These are phyloP conservation scores for Colletotrichum scovillei DNA, from an alignment of 2,329 filamentous ascomycete species.

Conservation along the genomic window DNA sequence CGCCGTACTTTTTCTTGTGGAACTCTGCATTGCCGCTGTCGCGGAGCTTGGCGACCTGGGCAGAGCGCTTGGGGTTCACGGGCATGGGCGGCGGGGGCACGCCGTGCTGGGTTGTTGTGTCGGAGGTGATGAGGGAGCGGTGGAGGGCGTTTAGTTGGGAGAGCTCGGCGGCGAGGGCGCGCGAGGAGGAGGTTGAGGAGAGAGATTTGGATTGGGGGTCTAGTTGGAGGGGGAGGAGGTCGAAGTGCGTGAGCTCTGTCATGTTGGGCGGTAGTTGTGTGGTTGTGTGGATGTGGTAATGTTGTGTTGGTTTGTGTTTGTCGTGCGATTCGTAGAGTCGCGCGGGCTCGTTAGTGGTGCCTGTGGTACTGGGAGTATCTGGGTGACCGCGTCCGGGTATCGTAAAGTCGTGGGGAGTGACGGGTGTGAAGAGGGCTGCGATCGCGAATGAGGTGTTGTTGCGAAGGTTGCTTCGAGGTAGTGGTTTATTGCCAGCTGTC, in stretches of 20 bases:
- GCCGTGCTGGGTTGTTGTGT: constrained; percentile 61
- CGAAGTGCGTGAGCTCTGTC: constrained; percentile 79
- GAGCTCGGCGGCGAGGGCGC: constrained; percentile 73
- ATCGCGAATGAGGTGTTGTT: neutral
- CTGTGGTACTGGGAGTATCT: neutral
- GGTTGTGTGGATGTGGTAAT: neutral
- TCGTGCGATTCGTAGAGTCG: neutral
- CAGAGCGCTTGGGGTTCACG: constrained; percentile 91
- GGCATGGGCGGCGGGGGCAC: constrained; percentile 89
- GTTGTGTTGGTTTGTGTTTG: neutral
- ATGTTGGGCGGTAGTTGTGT: constrained; percentile 46
- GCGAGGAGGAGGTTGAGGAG: constrained; percentile 58
- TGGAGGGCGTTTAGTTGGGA: constrained; percentile 82
- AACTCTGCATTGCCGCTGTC: constrained; percentile 87
- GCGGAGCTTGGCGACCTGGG: constrained; percentile 89
- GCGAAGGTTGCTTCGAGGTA: neutral
- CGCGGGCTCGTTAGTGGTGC: neutral
- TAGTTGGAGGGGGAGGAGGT: constrained; percentile 82
- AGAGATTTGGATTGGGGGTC: constrained; percentile 86
- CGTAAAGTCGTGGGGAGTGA: neutral
- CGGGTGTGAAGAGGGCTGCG: neutral
- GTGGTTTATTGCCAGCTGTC: constrained; percentile 22
- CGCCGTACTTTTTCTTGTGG: constrained; percentile 79
- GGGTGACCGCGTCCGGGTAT: constrained; percentile 18
- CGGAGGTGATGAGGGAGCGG: constrained; percentile 75